Evolutionary conservation across 2,329 filamentous ascomycete species (phyloP).

Genomic region (Epichloe coenophiala): DNA sequence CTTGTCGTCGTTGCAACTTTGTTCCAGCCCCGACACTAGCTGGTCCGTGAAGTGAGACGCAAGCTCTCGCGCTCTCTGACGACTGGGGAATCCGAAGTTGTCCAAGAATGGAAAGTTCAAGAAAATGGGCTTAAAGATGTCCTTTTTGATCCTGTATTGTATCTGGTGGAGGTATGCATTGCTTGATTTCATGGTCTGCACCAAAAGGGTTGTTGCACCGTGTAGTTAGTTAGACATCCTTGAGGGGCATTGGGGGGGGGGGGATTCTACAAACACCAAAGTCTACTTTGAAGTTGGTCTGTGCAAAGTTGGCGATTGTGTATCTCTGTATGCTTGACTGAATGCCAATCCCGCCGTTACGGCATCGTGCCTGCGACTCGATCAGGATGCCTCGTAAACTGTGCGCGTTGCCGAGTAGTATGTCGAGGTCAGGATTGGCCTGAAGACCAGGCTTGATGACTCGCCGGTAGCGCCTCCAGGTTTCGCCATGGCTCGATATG

Average conservation of each 20-base stretch:
- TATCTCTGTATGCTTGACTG: slow-evolving; percentile 22
- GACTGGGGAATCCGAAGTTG: slow-evolving; percentile 13
- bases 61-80: slow-evolving; percentile 12
- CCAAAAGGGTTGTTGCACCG: background rate
- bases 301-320: slow-evolving; percentile 22
- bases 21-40: slow-evolving; percentile 8
- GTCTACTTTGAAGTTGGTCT: slow-evolving; percentile 16
- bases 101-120: slow-evolving; percentile 22
- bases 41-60: slow-evolving; percentile 14
- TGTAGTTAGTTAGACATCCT: background rate
- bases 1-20: slow-evolving; percentile 5
- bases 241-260: too few relatives aligned
- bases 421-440: slow-evolving; percentile 10
- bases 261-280: slow-evolving; percentile 9
- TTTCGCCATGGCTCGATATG: slow-evolving; percentile 23
- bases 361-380: slow-evolving; percentile 12
- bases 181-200: slow-evolving; percentile 12
- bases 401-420: slow-evolving; percentile 13
- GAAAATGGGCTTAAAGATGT: slow-evolving; percentile 22
- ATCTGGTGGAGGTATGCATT: slow-evolving; percentile 12
- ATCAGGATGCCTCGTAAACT: slow-evolving; percentile 16
- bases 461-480: slow-evolving; percentile 21
- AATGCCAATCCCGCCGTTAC: slow-evolving; percentile 13
- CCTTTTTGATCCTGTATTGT: slow-evolving; percentile 15
- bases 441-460: slow-evolving; percentile 25